A percentile compares a stretch with the other conserved stretches of the same genome.
These are phyloP conservation scores for Inonotus obliquus DNA, from an alignment of 1,284 basidiomycete genomes.

Conservation along the genomic window DNA sequence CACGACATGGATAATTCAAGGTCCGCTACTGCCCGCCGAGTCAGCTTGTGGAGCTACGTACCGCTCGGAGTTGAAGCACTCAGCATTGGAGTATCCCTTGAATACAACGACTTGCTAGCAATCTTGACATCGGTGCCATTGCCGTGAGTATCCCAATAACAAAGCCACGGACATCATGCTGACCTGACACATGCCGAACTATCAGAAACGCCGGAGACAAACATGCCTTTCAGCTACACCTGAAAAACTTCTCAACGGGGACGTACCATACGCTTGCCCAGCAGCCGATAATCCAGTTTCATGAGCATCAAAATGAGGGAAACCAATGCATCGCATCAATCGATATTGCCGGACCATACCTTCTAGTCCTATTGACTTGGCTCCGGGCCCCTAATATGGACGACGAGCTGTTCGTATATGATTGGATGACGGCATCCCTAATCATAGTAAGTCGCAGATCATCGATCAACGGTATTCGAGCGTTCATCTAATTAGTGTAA, in stretches of 20 bases:
- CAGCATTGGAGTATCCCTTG: conserved; percentile 42
- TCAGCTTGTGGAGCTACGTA: conserved; percentile 1
- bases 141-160: conserved; percentile 1
- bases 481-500: background rate
- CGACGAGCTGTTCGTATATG: conserved; percentile 18
- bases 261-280: conserved; percentile 37
- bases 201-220: conserved; percentile 26
- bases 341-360: conserved; percentile 43
- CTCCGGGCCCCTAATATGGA: conserved; percentile 17
- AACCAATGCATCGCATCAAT: conserved; percentile 28
- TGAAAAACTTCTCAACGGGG: conserved; percentile 34
- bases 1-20: background rate
- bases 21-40: background rate
- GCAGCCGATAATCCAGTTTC: conserved; percentile 31
- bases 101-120: conserved; percentile 45
- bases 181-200: background rate
- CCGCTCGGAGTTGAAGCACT: conserved; percentile 14
- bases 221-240: conserved; percentile 4
- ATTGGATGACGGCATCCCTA: conserved; percentile 11
- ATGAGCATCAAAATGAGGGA: conserved; percentile 24
- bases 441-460: conserved; percentile 21
- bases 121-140: conserved; percentile 21
- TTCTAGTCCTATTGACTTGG: conserved; percentile 38
- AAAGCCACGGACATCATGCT: conserved; percentile 25
- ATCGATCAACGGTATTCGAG: conserved; percentile 30